Evolutionary conservation across 768 basidiomycete species (phyloP).

Genomic region (Calvatia gigantea): DNA sequence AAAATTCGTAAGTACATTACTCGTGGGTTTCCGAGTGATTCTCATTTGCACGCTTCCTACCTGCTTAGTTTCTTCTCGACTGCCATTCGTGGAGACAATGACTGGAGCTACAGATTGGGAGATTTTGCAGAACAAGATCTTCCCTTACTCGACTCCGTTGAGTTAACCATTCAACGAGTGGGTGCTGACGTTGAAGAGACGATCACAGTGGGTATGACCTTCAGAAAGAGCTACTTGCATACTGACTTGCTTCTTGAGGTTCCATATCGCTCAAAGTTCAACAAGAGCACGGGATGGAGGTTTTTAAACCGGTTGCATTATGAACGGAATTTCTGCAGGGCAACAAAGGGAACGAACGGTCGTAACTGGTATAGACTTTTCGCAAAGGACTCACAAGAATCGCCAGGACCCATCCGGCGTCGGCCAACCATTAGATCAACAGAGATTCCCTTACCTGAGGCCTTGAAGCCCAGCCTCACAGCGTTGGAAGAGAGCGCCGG

Average conservation of each 20-base stretch:
- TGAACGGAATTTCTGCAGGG: background rate
- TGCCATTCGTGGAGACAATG: conserved; percentile 30
- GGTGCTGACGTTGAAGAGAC: conserved; percentile 30
- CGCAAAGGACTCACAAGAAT: conserved; percentile 23
- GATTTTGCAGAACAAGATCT: conserved; percentile 55
- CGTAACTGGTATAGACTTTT: conserved; percentile 29
- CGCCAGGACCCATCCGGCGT: conserved; percentile 22
- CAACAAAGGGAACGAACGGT: conserved; percentile 44
- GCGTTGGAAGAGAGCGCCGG: conserved; percentile 42
- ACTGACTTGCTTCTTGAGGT: conserved; percentile 30
- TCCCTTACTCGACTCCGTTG: conserved; percentile 46
- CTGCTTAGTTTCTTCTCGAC: conserved; percentile 53
- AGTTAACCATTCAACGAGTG: conserved; percentile 42
- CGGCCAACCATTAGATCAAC: conserved; percentile 25
- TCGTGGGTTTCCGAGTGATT: too few relatives aligned
- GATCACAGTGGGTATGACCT: conserved; percentile 38
- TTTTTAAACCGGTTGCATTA: background rate
- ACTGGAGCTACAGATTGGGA: conserved; percentile 44
- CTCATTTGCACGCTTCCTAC: too few relatives aligned
- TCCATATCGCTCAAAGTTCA: conserved; percentile 56
- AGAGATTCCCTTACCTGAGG: conserved; percentile 40
- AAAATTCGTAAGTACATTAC: conserved; percentile 39
- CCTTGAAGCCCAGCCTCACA: conserved; percentile 32
- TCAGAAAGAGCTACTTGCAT: background rate
- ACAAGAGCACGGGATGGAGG: background rate